Evolutionary conservation across 2,329 filamentous ascomycete genomes (phyloP).

Genomic region (Pestalotiopsis sp.): DNA sequence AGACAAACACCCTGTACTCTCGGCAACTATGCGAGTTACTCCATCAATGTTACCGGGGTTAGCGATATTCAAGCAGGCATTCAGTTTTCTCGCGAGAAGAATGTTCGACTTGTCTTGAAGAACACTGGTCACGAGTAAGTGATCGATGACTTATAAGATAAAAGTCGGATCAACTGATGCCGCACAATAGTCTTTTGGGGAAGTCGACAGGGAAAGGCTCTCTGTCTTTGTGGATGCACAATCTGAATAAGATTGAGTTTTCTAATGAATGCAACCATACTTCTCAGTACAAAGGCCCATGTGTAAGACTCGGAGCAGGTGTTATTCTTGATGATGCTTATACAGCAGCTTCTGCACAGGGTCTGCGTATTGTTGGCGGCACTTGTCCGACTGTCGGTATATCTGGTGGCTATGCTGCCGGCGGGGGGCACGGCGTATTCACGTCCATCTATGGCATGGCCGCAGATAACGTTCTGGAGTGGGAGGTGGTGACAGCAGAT

Average conservation of each 20-base stretch:
- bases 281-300: constrained; percentile 40
- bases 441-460: constrained; percentile 55
- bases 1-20: background rate
- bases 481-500: constrained; percentile 53
- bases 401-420: constrained; percentile 27
- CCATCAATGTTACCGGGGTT: constrained; percentile 26
- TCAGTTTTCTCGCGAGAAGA: constrained; percentile 38
- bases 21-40: constrained; percentile 20
- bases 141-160: background rate
- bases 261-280: constrained; percentile 16
- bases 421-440: constrained; percentile 60
- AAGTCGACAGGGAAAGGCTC: constrained; percentile 54
- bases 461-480: constrained; percentile 60
- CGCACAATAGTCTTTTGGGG: constrained; percentile 36
- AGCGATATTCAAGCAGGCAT: constrained; percentile 23
- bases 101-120: constrained; percentile 47
- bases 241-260: constrained; percentile 42
- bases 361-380: constrained; percentile 11
- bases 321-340: constrained; percentile 9
- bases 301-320: constrained; percentile 16
- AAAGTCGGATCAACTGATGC: background rate
- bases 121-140: constrained; percentile 50
- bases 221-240: constrained; percentile 48
- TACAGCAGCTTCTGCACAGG: background rate
- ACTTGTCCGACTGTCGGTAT: constrained; percentile 14